Base-by-base conservation (phyloP, 169 alveolate species). In the Plasmodium vinckei region DNA sequence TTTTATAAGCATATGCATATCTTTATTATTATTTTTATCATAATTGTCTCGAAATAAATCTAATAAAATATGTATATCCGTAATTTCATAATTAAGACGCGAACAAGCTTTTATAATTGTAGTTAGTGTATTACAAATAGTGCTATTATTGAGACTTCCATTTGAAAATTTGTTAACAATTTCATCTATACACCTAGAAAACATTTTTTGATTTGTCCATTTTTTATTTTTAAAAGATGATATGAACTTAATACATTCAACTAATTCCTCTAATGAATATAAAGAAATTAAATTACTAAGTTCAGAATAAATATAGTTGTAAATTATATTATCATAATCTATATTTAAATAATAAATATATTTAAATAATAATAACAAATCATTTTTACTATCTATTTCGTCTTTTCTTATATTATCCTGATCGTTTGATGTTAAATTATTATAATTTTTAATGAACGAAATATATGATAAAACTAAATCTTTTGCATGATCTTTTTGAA, bases 21-120 rank as follows among this genome's bases (percentile, higher is more conserved):
- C 46, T 49, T 54, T 54, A 9, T 79, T 65, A 33, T 33, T 59
- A 2, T 23, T 47, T 49, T 79, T 64, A 19, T 65, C 59, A 51
- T 53, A 79, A 39, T 12, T 53, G 0, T 65, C 46, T 65, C 71
- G 6, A 1, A 79, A 46, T 4, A 33, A 10, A 17, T 79, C 89
- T 64, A 79, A 57, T 60, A 79, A 27, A 15, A 25, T 15, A 9
- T 64, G 82, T 25, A 79, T 79, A 49, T 79, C 82, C 0, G 47
- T 57, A 46, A 79, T 79, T 79, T 79, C 89, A 59, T 39, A 79
- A 27, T 79, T 79, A 17, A 79, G 89, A 46, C 89, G 89, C 3
- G 89, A 79, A 65, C 77, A 65, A 9, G 89, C 27, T 67, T 79
- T 79, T 19, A 79, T 67, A 65, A 79, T 79, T 9, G 70, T 65